Evolutionary conservation across 768 basidiomycete species (phyloP), one percentile per base, ranked within the genome.

Genomic region (Cystofilobasidium capitatum): DNA sequence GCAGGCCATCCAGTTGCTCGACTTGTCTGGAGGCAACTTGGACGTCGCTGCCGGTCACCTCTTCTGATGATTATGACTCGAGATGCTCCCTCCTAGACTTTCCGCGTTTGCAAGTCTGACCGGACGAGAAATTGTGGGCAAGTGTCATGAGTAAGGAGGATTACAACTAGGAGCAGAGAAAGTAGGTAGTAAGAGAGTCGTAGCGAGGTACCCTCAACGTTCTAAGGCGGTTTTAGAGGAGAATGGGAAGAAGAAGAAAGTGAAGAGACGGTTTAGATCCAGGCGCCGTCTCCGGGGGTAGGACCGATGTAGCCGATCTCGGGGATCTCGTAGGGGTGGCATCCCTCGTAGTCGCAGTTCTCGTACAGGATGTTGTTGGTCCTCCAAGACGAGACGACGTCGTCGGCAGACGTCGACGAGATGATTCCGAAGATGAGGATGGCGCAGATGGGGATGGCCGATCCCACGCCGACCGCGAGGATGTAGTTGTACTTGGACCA

Each of bases 391-490:
- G 40, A 33, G 35, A 59, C 58, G 58, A 40, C 8, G 22, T 59
- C 8, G 17, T 5, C 10, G 49, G 37, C 29, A 26, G 45, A 40
- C 44, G 60, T 67, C 33, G 59, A 60, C 37, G 37, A 55, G 59
- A 61, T 59, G 61, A 68, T 58, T 24, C 60, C 78, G 75, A 80
- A 79, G 59, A 78, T 77, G 49, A 79, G 70, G 58, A 80, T 71
- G 22, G 74, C 78, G 4, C 72, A 73, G 62, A 79, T 69, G 55
- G 78, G 78, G 58, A 79, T 78, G 55, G 75, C 78, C 22, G 74
- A 66, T 44, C 69, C 71, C 71, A 75, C 76, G 13, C 77, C 77
- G 33, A 75, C 73, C n/a, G 77, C 73, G 42, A 76, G 73, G 55
- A 77, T 72, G 69, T 75, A 74, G 72, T 78, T 75, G 73, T 73